Percentiles rank a stretch among this genome's conserved stretches.
Conservation (phyloP, 1,139 yeast genomes). For the Nakaseomyces kungkrabaensis region DNA sequence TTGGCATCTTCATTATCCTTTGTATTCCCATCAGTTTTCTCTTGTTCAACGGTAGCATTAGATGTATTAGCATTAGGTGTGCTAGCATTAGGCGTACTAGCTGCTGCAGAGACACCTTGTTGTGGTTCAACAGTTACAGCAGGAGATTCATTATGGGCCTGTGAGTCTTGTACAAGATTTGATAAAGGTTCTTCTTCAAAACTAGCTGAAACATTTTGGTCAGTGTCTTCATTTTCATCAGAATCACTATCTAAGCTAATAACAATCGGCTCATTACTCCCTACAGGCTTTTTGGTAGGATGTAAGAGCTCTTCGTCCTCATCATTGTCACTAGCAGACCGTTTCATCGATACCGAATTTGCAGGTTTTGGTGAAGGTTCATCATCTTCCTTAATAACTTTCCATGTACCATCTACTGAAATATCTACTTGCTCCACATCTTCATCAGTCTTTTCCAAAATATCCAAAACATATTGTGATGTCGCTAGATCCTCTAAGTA, state of each 20-base stretch:
- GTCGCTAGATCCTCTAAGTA: slow-evolving; percentile 43
- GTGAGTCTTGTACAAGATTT: neutral
- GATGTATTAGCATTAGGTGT: neutral
- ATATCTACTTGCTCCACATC: slow-evolving; percentile 48
- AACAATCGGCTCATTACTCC: slow-evolving; percentile 18
- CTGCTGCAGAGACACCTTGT: neutral
- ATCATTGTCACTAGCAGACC: neutral
- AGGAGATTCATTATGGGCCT: neutral
- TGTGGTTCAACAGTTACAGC: neutral
- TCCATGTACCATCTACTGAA: slow-evolving; percentile 53
- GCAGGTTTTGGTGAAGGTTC: neutral
- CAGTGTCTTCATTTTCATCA: slow-evolving; percentile 16
- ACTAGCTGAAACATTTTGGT: neutral
- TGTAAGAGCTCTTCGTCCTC: slow-evolving; percentile 2
- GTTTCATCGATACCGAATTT: neutral
- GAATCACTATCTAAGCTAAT: slow-evolving; percentile 31
- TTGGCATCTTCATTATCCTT: too few relatives aligned
- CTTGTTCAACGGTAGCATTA: neutral
- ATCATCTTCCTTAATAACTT: slow-evolving; percentile 25
- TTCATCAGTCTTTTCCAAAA: slow-evolving; percentile 36
- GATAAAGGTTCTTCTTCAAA: neutral
- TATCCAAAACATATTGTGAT: slow-evolving; percentile 50
- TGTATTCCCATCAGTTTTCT: neutral
- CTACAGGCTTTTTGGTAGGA: slow-evolving; percentile 5
- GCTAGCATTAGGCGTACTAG: neutral